A percentile compares a stretch with the other conserved stretches of the same genome.
phyloP scores from a whole-genome alignment of 805 yeast species.

The Candida mattraensis region DNA sequence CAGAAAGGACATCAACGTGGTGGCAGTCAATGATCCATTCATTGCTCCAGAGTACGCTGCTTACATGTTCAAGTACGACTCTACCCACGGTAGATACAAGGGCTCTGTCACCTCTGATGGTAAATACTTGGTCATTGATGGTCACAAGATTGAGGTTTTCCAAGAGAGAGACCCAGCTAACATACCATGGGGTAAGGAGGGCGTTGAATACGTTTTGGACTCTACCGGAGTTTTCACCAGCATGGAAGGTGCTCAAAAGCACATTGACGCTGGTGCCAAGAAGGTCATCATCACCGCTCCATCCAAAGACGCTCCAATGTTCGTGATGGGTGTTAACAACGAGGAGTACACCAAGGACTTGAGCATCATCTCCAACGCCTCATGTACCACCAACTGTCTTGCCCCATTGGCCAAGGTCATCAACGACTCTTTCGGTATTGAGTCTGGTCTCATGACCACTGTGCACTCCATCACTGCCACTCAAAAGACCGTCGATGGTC shows the following conservation, averaged over 20 bases:
- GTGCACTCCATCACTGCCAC: conserved; percentile 96
- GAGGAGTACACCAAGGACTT: conserved; percentile 74
- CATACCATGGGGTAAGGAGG: conserved; percentile 84
- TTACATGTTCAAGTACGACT: conserved; percentile 93
- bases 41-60: conserved; percentile 89
- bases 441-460: conserved; percentile 94
- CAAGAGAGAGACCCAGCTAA: conserved; percentile 83
- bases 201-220: conserved; percentile 86
- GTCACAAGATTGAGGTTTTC: conserved; percentile 62
- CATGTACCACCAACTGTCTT: conserved; percentile 94
- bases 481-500: conserved; percentile 96
- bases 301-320: conserved; percentile 92
- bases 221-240: conserved; percentile 95
- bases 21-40: conserved; percentile 91
- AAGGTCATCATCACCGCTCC: conserved; percentile 95
- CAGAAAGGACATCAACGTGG: conserved; percentile 75
- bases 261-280: conserved; percentile 89
- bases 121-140: conserved; percentile 64
- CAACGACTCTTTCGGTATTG: conserved; percentile 82
- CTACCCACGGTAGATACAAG: conserved; percentile 83
- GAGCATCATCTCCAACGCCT: conserved; percentile 84
- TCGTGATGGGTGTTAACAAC: conserved; percentile 88
- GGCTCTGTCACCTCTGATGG: conserved; percentile 68
- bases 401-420: conserved; percentile 93
- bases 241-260: conserved; percentile 76